Evolutionary conservation across 768 basidiomycete species (phyloP).

Genomic region (Russula earlei): DNA sequence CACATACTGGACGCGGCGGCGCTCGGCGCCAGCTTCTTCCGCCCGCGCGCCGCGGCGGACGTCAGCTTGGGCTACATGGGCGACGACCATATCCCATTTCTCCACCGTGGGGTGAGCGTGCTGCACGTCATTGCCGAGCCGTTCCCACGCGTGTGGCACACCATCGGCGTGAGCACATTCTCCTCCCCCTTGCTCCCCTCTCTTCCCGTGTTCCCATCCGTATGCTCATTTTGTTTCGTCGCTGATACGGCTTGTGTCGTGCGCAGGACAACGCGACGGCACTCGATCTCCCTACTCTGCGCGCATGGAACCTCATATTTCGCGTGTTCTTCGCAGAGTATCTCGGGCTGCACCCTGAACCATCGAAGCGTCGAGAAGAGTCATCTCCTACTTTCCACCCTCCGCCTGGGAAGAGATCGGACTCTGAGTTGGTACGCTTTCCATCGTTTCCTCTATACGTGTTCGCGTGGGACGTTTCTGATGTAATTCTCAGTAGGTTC

Average conservation of each 20-base stretch:
- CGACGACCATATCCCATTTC: conserved; percentile 93
- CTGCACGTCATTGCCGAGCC: conserved; percentile 85
- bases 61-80: conserved; percentile 53
- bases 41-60: conserved; percentile 34
- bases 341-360: conserved; percentile 54
- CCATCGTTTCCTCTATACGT: too few relatives aligned
- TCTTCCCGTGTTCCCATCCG: too few relatives aligned
- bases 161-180: conserved; percentile 54
- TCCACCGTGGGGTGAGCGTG: conserved; percentile 71
- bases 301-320: conserved; percentile 82
- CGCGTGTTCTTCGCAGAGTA: conserved; percentile 89
- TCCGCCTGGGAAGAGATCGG: conserved; percentile 12
- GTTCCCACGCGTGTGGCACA: conserved; percentile 90
- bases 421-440: conserved; percentile 7
- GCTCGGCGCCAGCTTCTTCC: conserved; percentile 55
- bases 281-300: conserved; percentile 76
- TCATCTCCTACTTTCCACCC: not conserved
- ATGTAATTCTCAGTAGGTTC: conserved; percentile 7
- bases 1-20: conserved; percentile 41
- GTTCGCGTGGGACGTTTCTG: not conserved
- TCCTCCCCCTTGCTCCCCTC: too few relatives aligned
- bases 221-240: too few relatives aligned
- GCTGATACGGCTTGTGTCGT: not conserved
- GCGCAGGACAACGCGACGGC: conserved; percentile 81
- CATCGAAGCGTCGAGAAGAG: not conserved